Evolutionary conservation across 2,329 filamentous ascomycete genomes (phyloP).

Genomic region (Fusarium foetens): DNA sequence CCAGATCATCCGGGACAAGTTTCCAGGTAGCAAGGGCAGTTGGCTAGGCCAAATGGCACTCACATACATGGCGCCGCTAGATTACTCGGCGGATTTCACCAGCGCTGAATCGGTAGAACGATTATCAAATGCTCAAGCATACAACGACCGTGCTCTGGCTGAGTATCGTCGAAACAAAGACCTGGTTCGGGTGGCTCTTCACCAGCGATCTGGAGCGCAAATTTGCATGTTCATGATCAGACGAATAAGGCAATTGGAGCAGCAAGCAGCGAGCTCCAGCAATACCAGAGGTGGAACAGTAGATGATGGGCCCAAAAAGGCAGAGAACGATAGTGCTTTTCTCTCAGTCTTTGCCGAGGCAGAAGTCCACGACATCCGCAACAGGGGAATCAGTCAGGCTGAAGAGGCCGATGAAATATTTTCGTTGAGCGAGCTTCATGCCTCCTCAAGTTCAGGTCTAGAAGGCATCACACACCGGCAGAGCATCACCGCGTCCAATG

Average conservation of each 20-base stretch:
- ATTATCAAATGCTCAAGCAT: neutral
- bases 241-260: neutral
- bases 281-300: fast-evolving
- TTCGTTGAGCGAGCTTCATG: neutral
- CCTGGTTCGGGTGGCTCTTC: neutral
- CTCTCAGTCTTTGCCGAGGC: neutral
- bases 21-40: neutral
- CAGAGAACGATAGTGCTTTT: fast-evolving
- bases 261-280: neutral
- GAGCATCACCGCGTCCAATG: neutral
- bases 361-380: neutral
- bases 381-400: neutral
- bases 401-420: neutral
- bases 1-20: neutral
- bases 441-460: neutral
- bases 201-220: neutral
- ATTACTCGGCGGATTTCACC: neutral
- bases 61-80: neutral
- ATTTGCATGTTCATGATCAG: neutral
- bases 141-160: neutral
- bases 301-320: fast-evolving
- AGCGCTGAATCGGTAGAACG: neutral
- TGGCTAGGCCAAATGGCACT: neutral
- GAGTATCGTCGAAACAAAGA: neutral
- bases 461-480: neutral